phyloP scores from a whole-genome alignment of 2,329 filamentous ascomycete genomes.

The Nigrospora sphaerica region DNA sequence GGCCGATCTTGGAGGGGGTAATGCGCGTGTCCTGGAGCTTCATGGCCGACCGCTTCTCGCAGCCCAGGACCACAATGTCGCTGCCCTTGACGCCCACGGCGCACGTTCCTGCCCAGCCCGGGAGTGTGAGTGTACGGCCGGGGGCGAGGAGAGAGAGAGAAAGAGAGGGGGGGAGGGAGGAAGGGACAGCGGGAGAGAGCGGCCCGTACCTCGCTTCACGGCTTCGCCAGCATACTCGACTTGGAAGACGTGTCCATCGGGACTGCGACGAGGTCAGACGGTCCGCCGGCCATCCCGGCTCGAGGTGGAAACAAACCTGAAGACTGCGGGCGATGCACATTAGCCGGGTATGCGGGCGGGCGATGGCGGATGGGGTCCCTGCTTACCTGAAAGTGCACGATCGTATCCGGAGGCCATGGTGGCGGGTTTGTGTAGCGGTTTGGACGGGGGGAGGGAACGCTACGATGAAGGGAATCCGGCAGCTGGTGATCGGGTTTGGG shows the following conservation, averaged over 20 bases:
- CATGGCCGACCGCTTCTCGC: constrained; percentile 98
- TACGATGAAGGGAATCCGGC: not conserved
- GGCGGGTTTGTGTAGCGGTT: constrained; percentile 7
- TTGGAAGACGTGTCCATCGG: constrained; percentile 98
- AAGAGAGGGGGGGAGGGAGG: constrained; percentile 6
- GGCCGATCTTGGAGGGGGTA: constrained; percentile 95
- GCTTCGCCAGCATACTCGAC: constrained; percentile 99
- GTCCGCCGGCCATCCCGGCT: constrained; percentile 32
- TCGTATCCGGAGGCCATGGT: constrained; percentile 92
- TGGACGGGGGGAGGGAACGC: constrained; percentile 1
- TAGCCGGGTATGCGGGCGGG: constrained; percentile 27
- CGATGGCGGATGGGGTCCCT: constrained; percentile 20
- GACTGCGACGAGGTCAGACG: constrained; percentile 47
- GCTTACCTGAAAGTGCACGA: constrained; percentile 93
- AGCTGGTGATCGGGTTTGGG: constrained; percentile 3
- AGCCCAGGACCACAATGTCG: constrained; percentile 92
- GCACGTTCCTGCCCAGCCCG: constrained; percentile 66
- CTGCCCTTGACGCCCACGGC: constrained; percentile 94
- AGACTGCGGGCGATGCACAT: constrained; percentile 55
- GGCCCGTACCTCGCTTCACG: constrained; percentile 79
- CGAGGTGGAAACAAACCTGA: constrained; percentile 52
- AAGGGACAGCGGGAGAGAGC: not conserved
- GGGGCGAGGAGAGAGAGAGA: not conserved
- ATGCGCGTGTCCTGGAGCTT: constrained; percentile 99
- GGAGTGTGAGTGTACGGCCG: constrained; percentile 15